phyloP scores from a whole-genome alignment of 169 alveolate genomes.

The Toxoplasma gondii region DNA sequence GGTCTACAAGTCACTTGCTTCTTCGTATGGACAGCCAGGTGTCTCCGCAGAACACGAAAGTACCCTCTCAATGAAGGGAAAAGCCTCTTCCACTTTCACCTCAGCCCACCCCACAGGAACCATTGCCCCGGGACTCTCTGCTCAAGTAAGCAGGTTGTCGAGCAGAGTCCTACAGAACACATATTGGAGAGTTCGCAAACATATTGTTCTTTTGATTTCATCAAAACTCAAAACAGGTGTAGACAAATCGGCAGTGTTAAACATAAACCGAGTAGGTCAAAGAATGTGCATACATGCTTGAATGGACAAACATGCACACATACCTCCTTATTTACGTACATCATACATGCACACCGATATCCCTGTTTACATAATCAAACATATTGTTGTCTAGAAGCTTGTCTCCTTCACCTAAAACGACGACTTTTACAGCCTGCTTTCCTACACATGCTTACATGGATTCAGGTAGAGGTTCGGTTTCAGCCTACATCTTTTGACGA shows the following conservation, averaged over 20 bases:
- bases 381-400: not conserved
- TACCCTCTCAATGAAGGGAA: not conserved
- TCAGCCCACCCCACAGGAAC: not conserved
- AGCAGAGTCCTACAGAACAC: not conserved
- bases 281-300: too few species aligned
- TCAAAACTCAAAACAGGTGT: too few species aligned
- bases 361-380: not conserved
- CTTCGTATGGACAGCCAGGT: not conserved
- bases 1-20: not conserved
- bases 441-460: not conserved
- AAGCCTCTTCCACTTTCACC: not conserved
- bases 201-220: too few species aligned
- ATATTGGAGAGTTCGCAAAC: not conserved
- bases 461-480: conserved; percentile 24
- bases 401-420: not conserved
- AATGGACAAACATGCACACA: too few species aligned
- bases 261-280: too few species aligned
- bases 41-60: not conserved
- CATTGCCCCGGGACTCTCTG: conserved; percentile 32
- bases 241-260: too few species aligned
- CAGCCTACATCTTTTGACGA: not conserved
- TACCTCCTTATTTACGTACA: not conserved
- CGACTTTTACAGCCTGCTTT: not conserved
- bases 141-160: conserved; percentile 4
- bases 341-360: not conserved